Conservation (phyloP, 495 filamentous ascomycete species). For the Xylaria nigripes region DNA sequence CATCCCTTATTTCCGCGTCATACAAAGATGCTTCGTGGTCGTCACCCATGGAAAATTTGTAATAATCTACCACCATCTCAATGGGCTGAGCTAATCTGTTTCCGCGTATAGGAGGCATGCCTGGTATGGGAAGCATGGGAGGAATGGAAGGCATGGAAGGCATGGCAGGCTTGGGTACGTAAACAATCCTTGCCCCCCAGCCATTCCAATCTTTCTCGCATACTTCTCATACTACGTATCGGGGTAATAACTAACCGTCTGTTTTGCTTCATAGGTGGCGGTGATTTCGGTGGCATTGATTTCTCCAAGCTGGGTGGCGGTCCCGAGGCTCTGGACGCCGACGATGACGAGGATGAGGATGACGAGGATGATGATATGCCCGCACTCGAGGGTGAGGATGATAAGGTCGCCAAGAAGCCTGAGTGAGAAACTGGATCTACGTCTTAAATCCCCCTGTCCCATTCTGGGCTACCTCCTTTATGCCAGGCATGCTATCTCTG, state of each 20-base stretch:
- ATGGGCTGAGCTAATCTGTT: conserved; percentile 11
- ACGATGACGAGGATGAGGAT: conserved; percentile 54
- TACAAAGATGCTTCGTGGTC: neutral
- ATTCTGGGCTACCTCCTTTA: neutral
- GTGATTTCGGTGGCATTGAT: conserved; percentile 65
- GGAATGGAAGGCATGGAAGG: conserved; percentile 40
- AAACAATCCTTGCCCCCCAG: conserved; percentile 10
- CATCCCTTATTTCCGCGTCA: neutral
- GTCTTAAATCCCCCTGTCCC: conserved; percentile 3
- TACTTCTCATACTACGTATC: neutral
- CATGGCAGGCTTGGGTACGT: conserved; percentile 50
- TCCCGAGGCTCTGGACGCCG: conserved; percentile 45
- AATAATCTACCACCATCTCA: neutral
- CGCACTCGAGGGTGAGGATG: conserved; percentile 35
- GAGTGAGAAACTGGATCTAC: neutral
- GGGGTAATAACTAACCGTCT: neutral
- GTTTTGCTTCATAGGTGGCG: conserved; percentile 30
- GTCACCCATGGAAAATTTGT: neutral
- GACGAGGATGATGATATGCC: conserved; percentile 38
- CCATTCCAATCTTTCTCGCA: neutral
- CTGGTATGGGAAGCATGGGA: conserved; percentile 41
- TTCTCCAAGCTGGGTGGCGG: conserved; percentile 83
- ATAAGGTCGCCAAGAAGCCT: conserved; percentile 15
- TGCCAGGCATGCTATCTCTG: conserved; percentile 3
- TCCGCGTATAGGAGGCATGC: conserved; percentile 28